phyloP scores from a whole-genome alignment of 1,284 basidiomycete genomes.

The Amylostereum areolatum region DNA sequence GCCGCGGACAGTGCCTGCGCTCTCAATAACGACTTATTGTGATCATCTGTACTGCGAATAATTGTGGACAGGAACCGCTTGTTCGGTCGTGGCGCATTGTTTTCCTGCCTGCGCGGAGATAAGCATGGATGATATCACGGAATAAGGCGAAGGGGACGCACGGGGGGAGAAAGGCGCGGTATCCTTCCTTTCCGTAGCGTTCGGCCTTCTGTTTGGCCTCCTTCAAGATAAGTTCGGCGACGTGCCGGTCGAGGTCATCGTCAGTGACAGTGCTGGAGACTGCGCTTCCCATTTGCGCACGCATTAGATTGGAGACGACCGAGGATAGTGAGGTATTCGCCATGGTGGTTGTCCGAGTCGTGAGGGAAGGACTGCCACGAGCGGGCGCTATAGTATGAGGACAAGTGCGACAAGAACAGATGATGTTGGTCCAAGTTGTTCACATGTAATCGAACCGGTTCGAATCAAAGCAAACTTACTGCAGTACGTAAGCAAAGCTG shows the following conservation, averaged over 20 bases:
- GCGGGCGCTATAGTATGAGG: too few relatives aligned
- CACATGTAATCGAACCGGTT: too few relatives aligned
- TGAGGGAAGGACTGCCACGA: not conserved
- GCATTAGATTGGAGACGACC: conserved; percentile 79
- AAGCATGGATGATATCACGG: conserved; percentile 6
- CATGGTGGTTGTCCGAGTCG: conserved; percentile 17
- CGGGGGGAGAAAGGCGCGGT: conserved; percentile 60
- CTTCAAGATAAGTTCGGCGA: conserved; percentile 81
- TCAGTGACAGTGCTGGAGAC: conserved; percentile 63
- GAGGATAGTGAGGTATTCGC: conserved; percentile 59
- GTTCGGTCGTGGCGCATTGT: conserved; percentile 76
- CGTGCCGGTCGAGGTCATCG: conserved; percentile 82
- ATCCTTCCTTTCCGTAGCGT: conserved; percentile 57
- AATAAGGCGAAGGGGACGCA: conserved; percentile 17
- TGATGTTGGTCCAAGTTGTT: too few relatives aligned
- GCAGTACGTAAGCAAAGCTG: too few relatives aligned
- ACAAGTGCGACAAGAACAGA: too few relatives aligned
- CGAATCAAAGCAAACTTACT: too few relatives aligned
- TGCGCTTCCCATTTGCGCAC: conserved; percentile 74
- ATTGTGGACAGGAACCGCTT: conserved; percentile 88
- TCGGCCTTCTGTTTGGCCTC: conserved; percentile 89
- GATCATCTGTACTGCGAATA: conserved; percentile 87
- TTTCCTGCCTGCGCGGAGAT: conserved; percentile 27
- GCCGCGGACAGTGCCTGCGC: conserved; percentile 73
- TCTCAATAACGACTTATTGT: conserved; percentile 78